Evolutionary conservation across 148 eudicot genomes (phyloP), one percentile per base, ranked within the genome.

Genomic region (Nepenthes mirabilis): DNA sequence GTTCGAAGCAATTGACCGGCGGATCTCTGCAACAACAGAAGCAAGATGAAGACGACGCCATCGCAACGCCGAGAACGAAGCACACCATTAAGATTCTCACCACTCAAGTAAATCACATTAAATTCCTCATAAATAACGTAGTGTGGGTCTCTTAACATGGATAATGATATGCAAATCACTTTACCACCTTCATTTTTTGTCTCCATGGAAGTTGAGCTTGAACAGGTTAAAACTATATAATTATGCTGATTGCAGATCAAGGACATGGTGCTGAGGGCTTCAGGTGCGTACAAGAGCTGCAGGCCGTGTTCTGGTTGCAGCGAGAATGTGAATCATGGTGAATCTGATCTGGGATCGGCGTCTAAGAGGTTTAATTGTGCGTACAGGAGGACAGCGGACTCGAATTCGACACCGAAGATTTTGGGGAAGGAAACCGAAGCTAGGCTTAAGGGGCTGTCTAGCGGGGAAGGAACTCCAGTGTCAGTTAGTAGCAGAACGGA

Each of bases 211-310:
- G 23, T 2, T 43, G 33, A 36, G 2, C 11, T 45, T 23, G 23
- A 23, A 0, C 33, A 33, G 35, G 36, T 14, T 1, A 40, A 34
- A 37, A 36, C 32, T 32, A 8, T 23, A 40, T 35, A 34, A 49
- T 5, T 36, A n/a, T 45, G 36, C 36, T 55, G 12, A 58, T 23
- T 71, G 70, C 59, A 91, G 98, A 88, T 91, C 73, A 91, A 85
- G 80, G 96, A 82, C 40, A 91, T 91, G 70, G 96, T 94, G 23
- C 68, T 91, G 62, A 88, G 75, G 70, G 97, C 97, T n/a, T 80
- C 97, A 6, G 88, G 81, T 52, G 95, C 95, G 1, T 90, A 87
- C 68, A 90, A 82, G 81, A 68, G 75, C 74, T 91, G 96, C 76
- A 91, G 77, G 72, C 96, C 94, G 1, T 91, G 98, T 71, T 71